phyloP scores from a whole-genome alignment of 805 yeast species.

The Kuraishia ogatae region DNA sequence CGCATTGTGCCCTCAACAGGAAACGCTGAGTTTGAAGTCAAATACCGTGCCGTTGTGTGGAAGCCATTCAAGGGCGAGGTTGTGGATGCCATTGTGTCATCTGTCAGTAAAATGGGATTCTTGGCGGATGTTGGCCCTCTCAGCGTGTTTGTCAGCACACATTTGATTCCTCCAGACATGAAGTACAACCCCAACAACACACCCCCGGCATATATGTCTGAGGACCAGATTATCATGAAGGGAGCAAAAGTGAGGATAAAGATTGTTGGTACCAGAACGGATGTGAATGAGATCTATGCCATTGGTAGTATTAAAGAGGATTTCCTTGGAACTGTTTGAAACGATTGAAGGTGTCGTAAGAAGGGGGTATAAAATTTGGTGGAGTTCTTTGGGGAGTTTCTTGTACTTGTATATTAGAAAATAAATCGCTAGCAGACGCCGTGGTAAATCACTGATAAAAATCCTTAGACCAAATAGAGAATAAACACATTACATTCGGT shows the following conservation, averaged over 20 bases:
- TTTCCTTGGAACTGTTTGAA: slow-evolving; percentile 75
- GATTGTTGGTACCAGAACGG: slow-evolving; percentile 95
- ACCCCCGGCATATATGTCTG: slow-evolving; percentile 96
- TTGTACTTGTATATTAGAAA: background rate
- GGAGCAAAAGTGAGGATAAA: slow-evolving; percentile 91
- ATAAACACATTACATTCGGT: too few species aligned
- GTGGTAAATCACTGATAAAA: too few species aligned
- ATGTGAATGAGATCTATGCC: slow-evolving; percentile 94
- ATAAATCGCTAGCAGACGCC: too few species aligned
- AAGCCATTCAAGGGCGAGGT: slow-evolving; percentile 98
- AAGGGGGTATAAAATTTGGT: background rate
- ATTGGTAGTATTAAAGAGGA: slow-evolving; percentile 98
- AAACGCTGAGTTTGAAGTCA: slow-evolving; percentile 92
- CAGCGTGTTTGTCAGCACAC: slow-evolving; percentile 90
- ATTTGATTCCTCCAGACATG: slow-evolving; percentile 91
- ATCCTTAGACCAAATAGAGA: too few species aligned
- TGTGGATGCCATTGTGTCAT: slow-evolving; percentile 92
- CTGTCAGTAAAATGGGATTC: slow-evolving; percentile 90
- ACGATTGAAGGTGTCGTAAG: background rate
- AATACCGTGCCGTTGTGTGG: slow-evolving; percentile 95
- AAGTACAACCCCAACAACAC: slow-evolving; percentile 89
- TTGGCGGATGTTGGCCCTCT: slow-evolving; percentile 98
- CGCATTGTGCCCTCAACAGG: slow-evolving; percentile 86
- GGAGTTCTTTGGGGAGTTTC: background rate
- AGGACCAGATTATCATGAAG: slow-evolving; percentile 90